A percentile compares a stretch with the other conserved stretches of the same genome.
Conservation (phyloP, 352 stramenopile genomes). For the Phytophthora pisi region DNA sequence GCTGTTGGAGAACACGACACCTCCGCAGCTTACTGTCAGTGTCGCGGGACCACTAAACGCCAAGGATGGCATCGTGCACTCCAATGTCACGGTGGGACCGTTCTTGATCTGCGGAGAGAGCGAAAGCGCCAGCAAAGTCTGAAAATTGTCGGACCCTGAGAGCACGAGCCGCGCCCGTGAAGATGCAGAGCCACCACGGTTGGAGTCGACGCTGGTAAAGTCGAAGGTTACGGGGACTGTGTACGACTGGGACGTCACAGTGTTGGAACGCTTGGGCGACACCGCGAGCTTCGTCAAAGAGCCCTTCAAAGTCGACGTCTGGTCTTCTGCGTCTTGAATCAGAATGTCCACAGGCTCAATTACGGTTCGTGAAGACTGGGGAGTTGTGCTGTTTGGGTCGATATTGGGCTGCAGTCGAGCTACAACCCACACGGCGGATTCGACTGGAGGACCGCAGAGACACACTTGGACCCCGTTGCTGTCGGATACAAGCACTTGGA, state of each 20-base stretch:
- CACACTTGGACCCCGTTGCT: constrained; percentile 42
- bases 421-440: constrained; percentile 43
- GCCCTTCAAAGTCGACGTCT: constrained; percentile 1
- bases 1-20: constrained; percentile 65
- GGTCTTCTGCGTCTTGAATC: constrained; percentile 2
- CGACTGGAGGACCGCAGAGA: constrained; percentile 32
- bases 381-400: not conserved
- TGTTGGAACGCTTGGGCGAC: constrained; percentile 1
- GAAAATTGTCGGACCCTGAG: constrained; percentile 20
- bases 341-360: constrained; percentile 24
- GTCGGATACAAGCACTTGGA: constrained; percentile 49
- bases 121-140: constrained; percentile 22
- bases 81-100: constrained; percentile 40
- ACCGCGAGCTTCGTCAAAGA: not conserved
- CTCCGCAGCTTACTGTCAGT: constrained; percentile 50
- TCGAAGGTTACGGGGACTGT: constrained; percentile 36
- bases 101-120: constrained; percentile 20
- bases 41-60: constrained; percentile 59
- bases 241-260: constrained; percentile 5
- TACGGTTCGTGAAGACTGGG: not conserved
- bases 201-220: constrained; percentile 57
- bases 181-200: constrained; percentile 39
- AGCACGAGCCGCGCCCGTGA: constrained; percentile 50
- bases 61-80: constrained; percentile 61
- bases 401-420: constrained; percentile 23